phyloP scores from a whole-genome alignment of 441 rosid genomes.

The Euphorbia schlechtendalii region DNA sequence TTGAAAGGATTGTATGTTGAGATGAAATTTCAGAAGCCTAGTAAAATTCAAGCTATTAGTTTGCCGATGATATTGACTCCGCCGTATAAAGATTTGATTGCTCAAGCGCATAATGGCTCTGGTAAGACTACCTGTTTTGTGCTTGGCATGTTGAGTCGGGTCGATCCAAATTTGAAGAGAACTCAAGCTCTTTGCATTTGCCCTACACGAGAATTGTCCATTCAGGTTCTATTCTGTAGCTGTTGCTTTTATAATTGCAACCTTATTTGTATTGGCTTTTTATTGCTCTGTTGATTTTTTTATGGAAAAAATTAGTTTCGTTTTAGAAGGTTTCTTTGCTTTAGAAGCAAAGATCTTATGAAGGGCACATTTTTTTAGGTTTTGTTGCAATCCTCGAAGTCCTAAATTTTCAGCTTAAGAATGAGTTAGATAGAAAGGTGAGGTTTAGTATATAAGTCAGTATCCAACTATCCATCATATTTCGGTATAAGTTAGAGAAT shows the following conservation, averaged over 20 bases:
- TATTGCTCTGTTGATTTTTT: background rate
- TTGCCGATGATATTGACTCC: conserved; percentile 92
- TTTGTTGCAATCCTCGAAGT: background rate
- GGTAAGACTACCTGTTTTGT: conserved; percentile 98
- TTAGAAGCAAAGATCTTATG: background rate
- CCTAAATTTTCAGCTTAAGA: no score
- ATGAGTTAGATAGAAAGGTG: no score
- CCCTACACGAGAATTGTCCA: conserved; percentile 87
- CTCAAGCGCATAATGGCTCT: conserved; percentile 96
- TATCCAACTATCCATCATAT: no score
- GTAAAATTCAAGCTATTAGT: conserved; percentile 88
- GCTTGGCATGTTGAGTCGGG: conserved; percentile 90
- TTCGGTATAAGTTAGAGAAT: no score
- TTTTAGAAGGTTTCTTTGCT: background rate
- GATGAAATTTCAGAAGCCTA: conserved; percentile 90
- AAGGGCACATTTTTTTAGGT: background rate
- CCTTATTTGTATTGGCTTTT: background rate
- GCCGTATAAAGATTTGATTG: conserved; percentile 73
- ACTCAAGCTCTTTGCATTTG: conserved; percentile 96
- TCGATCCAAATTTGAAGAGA: conserved; percentile 45
- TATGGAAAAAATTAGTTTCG: background rate
- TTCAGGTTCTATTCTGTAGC: conserved; percentile 48
- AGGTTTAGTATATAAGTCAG: no score
- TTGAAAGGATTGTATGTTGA: conserved; percentile 85
- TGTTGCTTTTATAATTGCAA: background rate